These are phyloP conservation scores for Metschnikowia aberdeeniae DNA, from an alignment of 805 yeast species.

Conservation along the genomic window DNA sequence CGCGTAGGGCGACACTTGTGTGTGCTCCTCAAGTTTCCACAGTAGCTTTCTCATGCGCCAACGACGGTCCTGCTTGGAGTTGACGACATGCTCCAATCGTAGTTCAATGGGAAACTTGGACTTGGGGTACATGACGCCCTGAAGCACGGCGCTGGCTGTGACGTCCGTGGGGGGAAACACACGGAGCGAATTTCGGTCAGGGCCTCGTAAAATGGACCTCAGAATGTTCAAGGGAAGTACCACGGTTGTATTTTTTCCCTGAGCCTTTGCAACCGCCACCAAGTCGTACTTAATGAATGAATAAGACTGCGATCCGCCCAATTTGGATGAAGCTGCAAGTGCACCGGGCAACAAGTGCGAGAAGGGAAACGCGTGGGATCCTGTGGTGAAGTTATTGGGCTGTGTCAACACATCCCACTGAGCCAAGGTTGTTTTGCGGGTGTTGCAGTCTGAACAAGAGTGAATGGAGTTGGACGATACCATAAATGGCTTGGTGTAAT, in stretches of 20 bases:
- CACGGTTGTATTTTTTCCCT: constrained; percentile 25
- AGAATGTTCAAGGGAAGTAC: constrained; percentile 67
- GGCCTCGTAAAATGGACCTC: constrained; percentile 75
- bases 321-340: constrained; percentile 71
- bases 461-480: constrained; percentile 47
- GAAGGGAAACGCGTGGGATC: constrained; percentile 86
- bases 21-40: constrained; percentile 86
- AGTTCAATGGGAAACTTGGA: constrained; percentile 81
- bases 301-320: constrained; percentile 49
- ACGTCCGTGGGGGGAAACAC: constrained; percentile 95
- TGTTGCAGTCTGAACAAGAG: constrained; percentile 56
- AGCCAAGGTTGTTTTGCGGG: constrained; percentile 60
- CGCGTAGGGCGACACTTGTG: constrained; percentile 54
- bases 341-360: constrained; percentile 85
- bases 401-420: constrained; percentile 79
- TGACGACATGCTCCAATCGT: constrained; percentile 66
- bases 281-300: constrained; percentile 69
- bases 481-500: constrained; percentile 61
- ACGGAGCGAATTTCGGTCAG: constrained; percentile 80
- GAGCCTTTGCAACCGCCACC: constrained; percentile 49
- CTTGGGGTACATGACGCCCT: constrained; percentile 85
- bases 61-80: constrained; percentile 50
- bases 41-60: constrained; percentile 90
- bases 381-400: constrained; percentile 54
- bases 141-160: constrained; percentile 80